Evolutionary conservation across 495 filamentous ascomycete genomes (phyloP), one percentile per base, ranked within the genome.

Genomic region (Pyrenula aspistea): DNA sequence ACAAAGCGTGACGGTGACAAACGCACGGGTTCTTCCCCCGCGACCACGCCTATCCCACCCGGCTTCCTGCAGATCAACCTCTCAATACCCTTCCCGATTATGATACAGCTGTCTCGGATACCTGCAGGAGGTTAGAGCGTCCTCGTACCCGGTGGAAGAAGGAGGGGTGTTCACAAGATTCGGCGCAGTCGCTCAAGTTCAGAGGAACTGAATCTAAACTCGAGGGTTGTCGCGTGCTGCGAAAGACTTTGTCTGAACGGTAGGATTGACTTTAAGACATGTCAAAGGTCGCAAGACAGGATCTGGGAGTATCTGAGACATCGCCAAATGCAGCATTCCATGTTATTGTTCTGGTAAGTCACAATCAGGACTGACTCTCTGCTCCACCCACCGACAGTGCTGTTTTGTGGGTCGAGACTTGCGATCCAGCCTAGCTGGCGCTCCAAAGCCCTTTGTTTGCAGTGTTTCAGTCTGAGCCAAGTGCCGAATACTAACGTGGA

Each of bases 281-380:
- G 31, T 42, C 31, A 8, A 42, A 42, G 31, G 31, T 15, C 31
- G 15, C 4, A 15, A 42, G 15, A 8, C 8, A 15, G 31, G 15
- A 42, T 42, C 15, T 15, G 31, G 15, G 8, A 42, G 31, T 8
- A 4, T 15, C 4, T 42, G 51, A 53, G 58, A 65, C 63, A 60
- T 57, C 58, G 21, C 60, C 62, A 24, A 61, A 61, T 12, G 47
- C 83, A 64, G 80, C 84, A 25, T 76, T 91, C 70, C 85, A 91
- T 64, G 81, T 91, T 54, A 89, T 91, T 72, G 78, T 91, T 55
- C 71, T 91, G 73, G 87, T 91, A 75, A 80, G 87, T 80, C 51
- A 53, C 50, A 53, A 42, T 49, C 31, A 25, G 57, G 57, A 50
- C 49, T 56, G 20, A 25, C 31, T 42, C 31, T 42, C 31, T 42